Base-by-base conservation (phyloP, 805 yeast species). In the Wickerhamiella galacta region DNA sequence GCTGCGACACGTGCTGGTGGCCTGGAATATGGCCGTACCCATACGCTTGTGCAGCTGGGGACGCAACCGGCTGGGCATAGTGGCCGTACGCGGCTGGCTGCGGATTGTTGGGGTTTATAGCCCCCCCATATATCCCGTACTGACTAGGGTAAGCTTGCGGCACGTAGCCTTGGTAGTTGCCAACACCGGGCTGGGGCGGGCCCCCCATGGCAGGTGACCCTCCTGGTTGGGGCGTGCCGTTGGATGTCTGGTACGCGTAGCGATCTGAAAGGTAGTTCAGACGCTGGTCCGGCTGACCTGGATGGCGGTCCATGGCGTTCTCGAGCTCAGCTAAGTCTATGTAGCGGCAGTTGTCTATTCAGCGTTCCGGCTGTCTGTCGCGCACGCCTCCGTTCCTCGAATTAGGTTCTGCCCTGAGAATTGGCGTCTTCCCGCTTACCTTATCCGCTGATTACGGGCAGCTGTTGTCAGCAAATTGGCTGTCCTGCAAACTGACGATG, bases 231-330 rank as follows among this genome's bases (percentile, higher is more conserved):
- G 32, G 15, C 26, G 14, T 16, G 17, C 32, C 32, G 17, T 25
- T 25, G 16, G 19, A 26, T 4, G 12, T 28, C 10, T 37, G 31
- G 27, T 37, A 37, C 12, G 37, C 34, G 28, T 37, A 33, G 6
- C 27, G 36, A 17, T 37, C 39, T 10, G 35, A 29, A 7, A 37
- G 37, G 17, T 30, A 30, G 27, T 25, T 20, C 20, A 33, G 28
- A 28, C 40, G 35, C 28, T 36, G 36, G 32, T 37, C 37, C 4
- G 36, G 39, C 22, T 34, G 40, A n/a, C n/a, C n/a, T n/a, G n/a
- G n/a, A n/a, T n/a, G n/a, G 32, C 37, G 35, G 30, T 33, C 30
- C 40, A 37, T 36, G 28, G 22, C 16, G 6, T n/a, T n/a, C n/a
- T n/a, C n/a, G n/a, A n/a, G n/a, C n/a, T n/a, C n/a, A n/a, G n/a